phyloP scores from a whole-genome alignment of 805 yeast species.

The Yarrowia sp. region DNA sequence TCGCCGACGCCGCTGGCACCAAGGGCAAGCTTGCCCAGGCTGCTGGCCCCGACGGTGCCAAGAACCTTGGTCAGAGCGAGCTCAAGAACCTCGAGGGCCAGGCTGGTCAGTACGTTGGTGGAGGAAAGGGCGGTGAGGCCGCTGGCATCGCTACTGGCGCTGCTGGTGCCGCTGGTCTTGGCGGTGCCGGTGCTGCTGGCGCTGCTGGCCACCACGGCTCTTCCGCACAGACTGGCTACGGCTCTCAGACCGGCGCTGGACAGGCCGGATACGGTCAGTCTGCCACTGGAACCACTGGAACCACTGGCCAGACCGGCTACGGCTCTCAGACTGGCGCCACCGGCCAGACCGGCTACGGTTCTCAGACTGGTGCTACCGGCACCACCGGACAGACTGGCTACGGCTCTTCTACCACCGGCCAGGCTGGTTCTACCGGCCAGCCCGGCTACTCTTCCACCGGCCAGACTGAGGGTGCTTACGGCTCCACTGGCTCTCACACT shows the following conservation, averaged over 20 bases:
- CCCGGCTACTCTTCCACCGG: constrained; percentile 16
- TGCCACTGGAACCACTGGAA: constrained; percentile 1
- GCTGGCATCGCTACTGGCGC: constrained; percentile 34
- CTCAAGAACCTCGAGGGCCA: constrained; percentile 19
- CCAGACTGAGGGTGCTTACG: constrained; percentile 25
- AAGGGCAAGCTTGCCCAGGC: constrained; percentile 26
- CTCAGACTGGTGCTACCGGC: constrained; percentile 12
- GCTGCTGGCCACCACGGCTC: constrained; percentile 19
- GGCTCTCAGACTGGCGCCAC: constrained; percentile 16
- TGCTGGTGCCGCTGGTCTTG: constrained; percentile 37
- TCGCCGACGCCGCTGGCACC: constrained; percentile 2
- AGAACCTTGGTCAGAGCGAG: constrained; percentile 8
- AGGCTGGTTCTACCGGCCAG: constrained; percentile 11
- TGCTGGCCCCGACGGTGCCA: constrained; percentile 21
- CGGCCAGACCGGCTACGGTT: constrained; percentile 25
- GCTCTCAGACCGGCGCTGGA: constrained; percentile 5
- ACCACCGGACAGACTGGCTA: constrained; percentile 23
- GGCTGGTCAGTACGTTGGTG: constrained; percentile 13
- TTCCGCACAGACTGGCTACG: constrained; percentile 19
- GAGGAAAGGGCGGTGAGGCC: constrained; percentile 24
- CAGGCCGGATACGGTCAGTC: background rate
- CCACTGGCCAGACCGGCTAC: constrained; percentile 25
- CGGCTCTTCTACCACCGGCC: constrained; percentile 3
- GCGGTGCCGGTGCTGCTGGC: constrained; percentile 32
- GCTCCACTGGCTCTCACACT: constrained; percentile 9